Evolutionary conservation across 192 early-diverging fungal species (phyloP), one percentile per base, ranked within the genome.

Genomic region (Backusella tarrabulga): DNA sequence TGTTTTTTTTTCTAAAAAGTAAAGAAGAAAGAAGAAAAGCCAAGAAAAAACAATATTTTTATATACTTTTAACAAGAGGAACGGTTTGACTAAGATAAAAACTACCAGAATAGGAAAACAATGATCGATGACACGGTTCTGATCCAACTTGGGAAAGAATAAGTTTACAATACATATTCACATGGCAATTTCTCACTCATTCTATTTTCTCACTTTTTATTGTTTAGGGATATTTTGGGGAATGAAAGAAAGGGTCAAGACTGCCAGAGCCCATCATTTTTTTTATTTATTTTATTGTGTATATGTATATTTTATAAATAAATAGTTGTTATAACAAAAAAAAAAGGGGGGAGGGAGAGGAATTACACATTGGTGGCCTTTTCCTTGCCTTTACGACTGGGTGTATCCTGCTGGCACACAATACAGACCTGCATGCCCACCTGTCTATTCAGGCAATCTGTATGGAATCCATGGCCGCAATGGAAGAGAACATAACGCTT

Each of bases 381-480:
- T 66, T 66, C 73, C 29, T 74, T 74, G 32, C 73, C 73, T 67
- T 74, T 74, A 17, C 54, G 56, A 6, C 40, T 69, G 6, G 7
- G 40, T 50, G 67, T 56, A 36, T 52, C 72, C 32, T 74, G 52
- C n/a, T 77, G 76, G 29, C 76, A 77, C 15, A 54, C 9, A 12
- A 46, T 40, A 70, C 76, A 77, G 11, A 68, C 76, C 26, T 77
- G 44, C 9, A 71, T 36, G 34, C 74, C 74, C n/a, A 67, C 23
- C 34, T 81, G 80, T 40, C 69, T 35, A 38, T 83, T 81, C 8
- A 89, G 67, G 40, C 88, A 89, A 19, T 86, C 80, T 29, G 79
- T 84, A 79, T 89, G 88, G 46, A 84, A 89, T 50, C 85, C 87
- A 75, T 87, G 88, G 14, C 86, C 88, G 75, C 87, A 87, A 21